Evolutionary conservation across 345 rosid genomes (phyloP).

Genomic region (Salix dunnii): DNA sequence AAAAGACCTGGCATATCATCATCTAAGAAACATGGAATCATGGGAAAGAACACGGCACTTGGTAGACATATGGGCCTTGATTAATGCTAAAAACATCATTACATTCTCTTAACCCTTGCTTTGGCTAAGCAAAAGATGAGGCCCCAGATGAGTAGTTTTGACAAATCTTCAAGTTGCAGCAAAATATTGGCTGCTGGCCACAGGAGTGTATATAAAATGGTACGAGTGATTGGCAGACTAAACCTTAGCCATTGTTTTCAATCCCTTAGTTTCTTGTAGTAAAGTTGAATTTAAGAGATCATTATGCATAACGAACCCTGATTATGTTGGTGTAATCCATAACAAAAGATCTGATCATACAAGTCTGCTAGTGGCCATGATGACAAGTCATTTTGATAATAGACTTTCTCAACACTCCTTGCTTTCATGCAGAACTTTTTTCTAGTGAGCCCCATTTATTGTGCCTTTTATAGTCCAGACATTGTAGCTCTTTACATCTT

Average conservation of each 20-base stretch:
- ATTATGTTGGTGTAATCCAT: background rate
- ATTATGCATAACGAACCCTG: constrained; percentile 2
- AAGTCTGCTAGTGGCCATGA: constrained; percentile 4
- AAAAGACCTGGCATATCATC: constrained; percentile 30
- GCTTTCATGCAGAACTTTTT: constrained; percentile 18
- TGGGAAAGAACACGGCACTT: constrained; percentile 7
- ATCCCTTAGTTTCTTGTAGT: background rate
- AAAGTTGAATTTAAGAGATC: background rate
- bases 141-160: constrained; percentile 15
- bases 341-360: background rate
- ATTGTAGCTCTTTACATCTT: background rate
- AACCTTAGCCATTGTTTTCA: background rate
- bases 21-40: constrained; percentile 16
- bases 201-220: background rate
- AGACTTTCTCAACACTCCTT: background rate
- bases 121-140: background rate
- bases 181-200: background rate
- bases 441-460: constrained; percentile 1
- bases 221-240: background rate
- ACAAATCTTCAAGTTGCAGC: constrained; percentile 16
- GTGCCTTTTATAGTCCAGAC: background rate
- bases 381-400: background rate
- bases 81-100: constrained; percentile 15
- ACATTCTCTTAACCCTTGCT: background rate
- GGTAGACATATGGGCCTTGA: constrained; percentile 20